phyloP scores from a whole-genome alignment of 192 early-diverging fungal species.

The Entomortierella chlamydospora region DNA sequence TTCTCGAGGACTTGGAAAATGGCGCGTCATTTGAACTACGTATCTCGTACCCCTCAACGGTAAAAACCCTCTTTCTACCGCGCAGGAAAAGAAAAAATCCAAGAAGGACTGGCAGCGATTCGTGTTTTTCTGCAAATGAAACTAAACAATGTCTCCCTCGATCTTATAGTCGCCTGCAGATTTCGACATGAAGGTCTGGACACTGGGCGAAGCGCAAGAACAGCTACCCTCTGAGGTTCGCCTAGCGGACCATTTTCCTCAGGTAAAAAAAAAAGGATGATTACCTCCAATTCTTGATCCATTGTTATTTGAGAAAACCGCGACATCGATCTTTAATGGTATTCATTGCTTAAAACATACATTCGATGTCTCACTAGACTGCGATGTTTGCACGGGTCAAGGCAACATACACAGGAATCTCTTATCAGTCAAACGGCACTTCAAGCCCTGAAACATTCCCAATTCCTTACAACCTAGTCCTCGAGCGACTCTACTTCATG shows the following conservation, averaged over 20 bases:
- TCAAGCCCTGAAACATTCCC: slow-evolving; percentile 14
- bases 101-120: too few species aligned
- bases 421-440: slow-evolving; percentile 14
- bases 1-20: slow-evolving; percentile 42
- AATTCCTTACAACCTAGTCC: slow-evolving; percentile 36
- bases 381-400: slow-evolving; percentile 48
- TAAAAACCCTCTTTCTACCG: slow-evolving; percentile 7
- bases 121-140: too few species aligned
- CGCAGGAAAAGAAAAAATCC: too few species aligned
- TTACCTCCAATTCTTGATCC: too few species aligned
- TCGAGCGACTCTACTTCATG: slow-evolving; percentile 41
- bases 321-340: too few species aligned
- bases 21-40: slow-evolving; percentile 50
- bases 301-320: too few species aligned
- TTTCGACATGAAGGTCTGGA: slow-evolving; percentile 48
- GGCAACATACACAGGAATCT: slow-evolving; percentile 45
- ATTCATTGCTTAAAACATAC: too few species aligned
- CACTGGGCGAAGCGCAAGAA: slow-evolving; percentile 26
- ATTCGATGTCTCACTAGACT: too few species aligned
- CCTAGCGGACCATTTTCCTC: slow-evolving; percentile 15
- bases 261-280: too few species aligned
- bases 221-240: slow-evolving; percentile 8
- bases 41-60: slow-evolving; percentile 55
- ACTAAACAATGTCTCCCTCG: background rate
- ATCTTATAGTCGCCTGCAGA: slow-evolving; percentile 35